phyloP scores from a whole-genome alignment of 768 basidiomycete species.

The Tubosaeta sp. region DNA sequence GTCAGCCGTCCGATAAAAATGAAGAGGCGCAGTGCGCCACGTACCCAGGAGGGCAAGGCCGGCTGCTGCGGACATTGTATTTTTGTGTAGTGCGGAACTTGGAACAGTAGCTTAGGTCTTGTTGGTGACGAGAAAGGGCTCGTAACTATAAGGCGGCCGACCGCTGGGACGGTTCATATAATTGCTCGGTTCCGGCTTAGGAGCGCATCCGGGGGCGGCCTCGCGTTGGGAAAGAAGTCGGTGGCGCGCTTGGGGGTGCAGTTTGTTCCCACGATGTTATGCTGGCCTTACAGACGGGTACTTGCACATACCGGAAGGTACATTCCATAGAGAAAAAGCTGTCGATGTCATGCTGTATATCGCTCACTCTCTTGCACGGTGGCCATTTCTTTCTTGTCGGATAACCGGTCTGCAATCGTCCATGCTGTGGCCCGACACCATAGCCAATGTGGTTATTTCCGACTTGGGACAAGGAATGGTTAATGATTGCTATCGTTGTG shows the following conservation, averaged over 20 bases:
- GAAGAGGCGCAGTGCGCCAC: not conserved
- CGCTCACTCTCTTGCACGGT: not conserved
- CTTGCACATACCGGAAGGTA: not conserved
- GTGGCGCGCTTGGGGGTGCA: not conserved
- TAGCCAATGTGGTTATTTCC: not conserved
- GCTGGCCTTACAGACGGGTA: not conserved
- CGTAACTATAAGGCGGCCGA: not conserved
- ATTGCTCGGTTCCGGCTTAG: slow-evolving; percentile 14
- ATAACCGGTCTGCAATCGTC: not conserved
- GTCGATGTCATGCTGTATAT: not conserved
- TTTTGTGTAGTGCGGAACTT: not conserved
- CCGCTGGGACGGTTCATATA: slow-evolving; percentile 3
- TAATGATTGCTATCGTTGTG: not conserved
- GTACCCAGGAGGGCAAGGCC: slow-evolving; percentile 17
- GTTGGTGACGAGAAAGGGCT: not conserved
- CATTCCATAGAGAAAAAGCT: not conserved
- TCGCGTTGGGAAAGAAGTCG: not conserved
- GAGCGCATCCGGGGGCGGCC: not conserved
- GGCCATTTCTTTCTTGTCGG: not conserved
- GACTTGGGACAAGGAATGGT: not conserved
- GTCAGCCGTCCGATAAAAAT: not conserved
- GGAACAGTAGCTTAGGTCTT: not conserved
- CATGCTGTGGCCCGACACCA: not conserved
- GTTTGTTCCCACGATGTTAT: not conserved
- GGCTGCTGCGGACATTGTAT: slow-evolving; percentile 9